Evolutionary conservation across 257 asterid species (phyloP).

Genomic region (Coffea canephora): DNA sequence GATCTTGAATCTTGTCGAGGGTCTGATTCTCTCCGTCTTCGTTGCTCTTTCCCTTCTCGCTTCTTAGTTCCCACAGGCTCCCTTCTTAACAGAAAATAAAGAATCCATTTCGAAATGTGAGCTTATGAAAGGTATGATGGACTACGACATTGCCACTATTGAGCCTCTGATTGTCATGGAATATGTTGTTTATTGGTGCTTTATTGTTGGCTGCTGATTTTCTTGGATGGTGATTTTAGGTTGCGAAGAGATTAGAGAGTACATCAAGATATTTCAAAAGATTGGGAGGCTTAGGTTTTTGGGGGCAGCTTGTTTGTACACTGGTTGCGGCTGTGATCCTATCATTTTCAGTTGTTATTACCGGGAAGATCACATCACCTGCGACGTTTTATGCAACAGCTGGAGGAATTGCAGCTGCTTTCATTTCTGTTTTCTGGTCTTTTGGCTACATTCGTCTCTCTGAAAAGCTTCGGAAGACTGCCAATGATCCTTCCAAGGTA

Average conservation of each 20-base stretch:
- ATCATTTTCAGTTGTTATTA: conserved; percentile 68
- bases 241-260: conserved; percentile 77
- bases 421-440: conserved; percentile 93
- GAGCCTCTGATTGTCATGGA: not conserved
- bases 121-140: not conserved
- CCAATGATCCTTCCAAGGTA: conserved; percentile 95
- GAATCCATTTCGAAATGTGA: not conserved
- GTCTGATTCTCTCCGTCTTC: too few species aligned
- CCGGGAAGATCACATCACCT: conserved; percentile 86
- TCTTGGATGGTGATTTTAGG: conserved; percentile 45
- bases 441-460: conserved; percentile 87
- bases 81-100: too few species aligned
- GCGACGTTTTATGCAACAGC: conserved; percentile 86
- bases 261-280: conserved; percentile 87
- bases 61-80: too few species aligned
- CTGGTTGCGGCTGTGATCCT: conserved; percentile 84
- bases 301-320: conserved; percentile 92
- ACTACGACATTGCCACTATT: too few species aligned
- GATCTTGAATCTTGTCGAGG: too few species aligned
- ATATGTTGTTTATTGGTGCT: not conserved
- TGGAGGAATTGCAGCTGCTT: conserved; percentile 91
- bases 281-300: conserved; percentile 91
- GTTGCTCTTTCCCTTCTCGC: too few species aligned
- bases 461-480: conserved; percentile 74
- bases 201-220: conserved; percentile 1